A percentile compares a stretch with the other conserved stretches of the same genome.
phyloP scores from a whole-genome alignment of 2,329 filamentous ascomycete genomes.

The Aspergillaceae sp. region DNA sequence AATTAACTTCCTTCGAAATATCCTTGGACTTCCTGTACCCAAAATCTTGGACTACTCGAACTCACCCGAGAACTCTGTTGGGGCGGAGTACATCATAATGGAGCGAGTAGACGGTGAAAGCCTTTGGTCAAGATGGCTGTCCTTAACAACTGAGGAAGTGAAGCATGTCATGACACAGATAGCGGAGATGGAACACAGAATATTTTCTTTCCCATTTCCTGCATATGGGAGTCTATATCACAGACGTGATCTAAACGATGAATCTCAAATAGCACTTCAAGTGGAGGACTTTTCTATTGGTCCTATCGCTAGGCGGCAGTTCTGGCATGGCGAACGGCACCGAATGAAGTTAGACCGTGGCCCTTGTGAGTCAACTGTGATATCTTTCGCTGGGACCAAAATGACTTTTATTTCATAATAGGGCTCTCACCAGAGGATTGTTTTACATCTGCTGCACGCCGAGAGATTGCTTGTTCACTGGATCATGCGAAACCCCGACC shows the following conservation, averaged over 20 bases:
- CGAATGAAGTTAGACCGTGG: slow-evolving; percentile 17
- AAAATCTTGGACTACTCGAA: slow-evolving; percentile 29
- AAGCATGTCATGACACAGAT: slow-evolving; percentile 20
- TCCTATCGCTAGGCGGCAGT: slow-evolving; percentile 19
- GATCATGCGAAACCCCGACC: slow-evolving; percentile 17
- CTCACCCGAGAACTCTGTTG: slow-evolving; percentile 28
- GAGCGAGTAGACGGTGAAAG: slow-evolving; percentile 29
- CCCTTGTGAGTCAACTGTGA: slow-evolving; percentile 12
- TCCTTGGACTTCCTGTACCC: slow-evolving; percentile 29
- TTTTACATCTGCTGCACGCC: slow-evolving; percentile 17
- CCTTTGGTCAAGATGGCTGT: slow-evolving; percentile 19
- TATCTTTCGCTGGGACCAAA: neutral
- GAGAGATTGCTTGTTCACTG: slow-evolving; percentile 15
- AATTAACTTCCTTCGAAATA: slow-evolving; percentile 16
- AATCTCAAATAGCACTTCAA: slow-evolving; percentile 9
- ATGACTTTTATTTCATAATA: slow-evolving; percentile 4
- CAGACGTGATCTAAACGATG: slow-evolving; percentile 11
- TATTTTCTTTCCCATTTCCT: slow-evolving; percentile 20
- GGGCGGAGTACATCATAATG: slow-evolving; percentile 38
- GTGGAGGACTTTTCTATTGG: slow-evolving; percentile 19
- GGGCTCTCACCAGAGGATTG: slow-evolving; percentile 14
- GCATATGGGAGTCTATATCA: slow-evolving; percentile 22
- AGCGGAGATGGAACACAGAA: slow-evolving; percentile 15
- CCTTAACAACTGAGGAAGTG: slow-evolving; percentile 16
- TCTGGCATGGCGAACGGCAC: slow-evolving; percentile 21